Evolutionary conservation across 495 filamentous ascomycete species (phyloP).

Genomic region (Penicillium cinerascens): DNA sequence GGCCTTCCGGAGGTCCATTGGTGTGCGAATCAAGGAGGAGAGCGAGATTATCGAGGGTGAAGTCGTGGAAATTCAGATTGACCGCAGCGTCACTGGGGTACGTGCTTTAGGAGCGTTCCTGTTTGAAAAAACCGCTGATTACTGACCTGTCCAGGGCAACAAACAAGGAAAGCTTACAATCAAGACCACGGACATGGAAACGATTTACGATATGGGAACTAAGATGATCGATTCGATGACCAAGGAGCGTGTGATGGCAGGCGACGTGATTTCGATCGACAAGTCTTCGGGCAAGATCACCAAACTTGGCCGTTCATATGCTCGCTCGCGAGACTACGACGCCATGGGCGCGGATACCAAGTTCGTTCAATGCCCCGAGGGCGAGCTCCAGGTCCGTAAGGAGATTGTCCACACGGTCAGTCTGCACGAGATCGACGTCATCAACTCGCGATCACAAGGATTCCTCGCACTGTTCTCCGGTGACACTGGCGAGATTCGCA

Average conservation of each 20-base stretch:
- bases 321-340: slow-evolving; percentile 94
- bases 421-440: slow-evolving; percentile 97
- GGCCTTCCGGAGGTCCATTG: slow-evolving; percentile 95
- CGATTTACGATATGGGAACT: slow-evolving; percentile 97
- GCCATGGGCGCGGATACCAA: slow-evolving; percentile 99
- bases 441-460: slow-evolving; percentile 95
- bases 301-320: slow-evolving; percentile 90
- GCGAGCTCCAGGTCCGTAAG: slow-evolving; percentile 94
- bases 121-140: neutral
- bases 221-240: slow-evolving; percentile 99
- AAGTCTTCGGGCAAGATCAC: slow-evolving; percentile 97
- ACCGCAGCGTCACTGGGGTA: slow-evolving; percentile 91
- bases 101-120: slow-evolving; percentile 7
- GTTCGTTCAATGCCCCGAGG: slow-evolving; percentile 97
- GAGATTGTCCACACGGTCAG: slow-evolving; percentile 96
- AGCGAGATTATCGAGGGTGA: slow-evolving; percentile 99
- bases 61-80: slow-evolving; percentile 98
- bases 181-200: slow-evolving; percentile 99
- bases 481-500: slow-evolving; percentile 96
- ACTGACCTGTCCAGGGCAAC: slow-evolving; percentile 55
- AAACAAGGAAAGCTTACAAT: slow-evolving; percentile 99
- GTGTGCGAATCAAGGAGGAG: slow-evolving; percentile 94
- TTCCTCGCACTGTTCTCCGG: slow-evolving; percentile 96
- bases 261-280: slow-evolving; percentile 96
- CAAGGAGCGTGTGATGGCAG: slow-evolving; percentile 97